Evolutionary conservation across 2,329 filamentous ascomycete species (phyloP), one percentile per base, ranked within the genome.

Genomic region (Paramyrothecium sp.): DNA sequence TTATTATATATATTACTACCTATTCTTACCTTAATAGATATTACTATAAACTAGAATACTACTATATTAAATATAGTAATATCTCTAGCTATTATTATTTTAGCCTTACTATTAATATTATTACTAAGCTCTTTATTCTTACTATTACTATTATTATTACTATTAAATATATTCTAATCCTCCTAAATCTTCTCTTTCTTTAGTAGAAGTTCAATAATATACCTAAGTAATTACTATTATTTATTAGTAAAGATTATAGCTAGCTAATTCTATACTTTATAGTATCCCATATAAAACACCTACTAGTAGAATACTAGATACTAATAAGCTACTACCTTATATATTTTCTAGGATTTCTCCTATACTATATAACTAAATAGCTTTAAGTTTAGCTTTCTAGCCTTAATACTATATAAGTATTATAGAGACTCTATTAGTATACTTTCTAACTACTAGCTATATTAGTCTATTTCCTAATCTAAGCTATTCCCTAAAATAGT

Each of bases 11-110:
- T n/a, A n/a, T n/a, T n/a, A n/a, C n/a, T n/a, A 10, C 8, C 16
- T 16, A 10, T 38, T 38, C 16, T 38, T 38, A 26, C 16, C n/a
- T 61, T 58, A 22, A 61, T 56, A 10, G 54, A 59, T 51, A 55
- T 51, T 16, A 55, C 44, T 3, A 61, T 56, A 19, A 58, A 61
- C n/a, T 3, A 10, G 48, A 61, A 61, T 7, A 59, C 41, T 30
- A 53, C 59, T 41, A 21, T 16, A 41, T 61, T 51, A 19, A 61
- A 55, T 23, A 23, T 23, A 7, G 44, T 33, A 26, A 54, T 41
- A 38, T 10, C 8, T 38, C 33, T 38, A 10, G 16, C 33, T 38
- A 10, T 38, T 38, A 38, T 38, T 38, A 38, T 38, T 38, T n/a
- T n/a, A n/a, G n/a, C n/a, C n/a, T n/a, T n/a, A n/a, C n/a, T n/a